Evolutionary conservation across 2,329 filamentous ascomycete genomes (phyloP), one percentile per base, ranked within the genome.

Genomic region (Calonectria pteridis): DNA sequence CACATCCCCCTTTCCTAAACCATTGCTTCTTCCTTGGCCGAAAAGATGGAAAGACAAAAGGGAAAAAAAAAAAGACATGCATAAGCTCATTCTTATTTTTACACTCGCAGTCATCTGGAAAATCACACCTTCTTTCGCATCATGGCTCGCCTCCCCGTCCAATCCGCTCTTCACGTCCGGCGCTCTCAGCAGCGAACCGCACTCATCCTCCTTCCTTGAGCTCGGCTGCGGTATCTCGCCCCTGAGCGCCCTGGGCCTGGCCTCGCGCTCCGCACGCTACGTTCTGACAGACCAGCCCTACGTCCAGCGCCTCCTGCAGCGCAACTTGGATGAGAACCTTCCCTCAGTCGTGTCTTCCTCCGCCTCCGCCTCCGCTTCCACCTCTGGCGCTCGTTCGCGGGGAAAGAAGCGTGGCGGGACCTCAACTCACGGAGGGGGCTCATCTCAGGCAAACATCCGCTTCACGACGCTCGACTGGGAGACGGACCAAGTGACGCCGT

Each of bases 261-360:
- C 90, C 2, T 89, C 91, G 1, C 86, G 85, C 4, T 88, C 97
- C 23, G 77, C 82, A 28, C 87, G 87, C 73, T 97, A 97, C 82
- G 88, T 95, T 55, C 91, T 97, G 58, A 98, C 96, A 0, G 97
- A 99, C 83, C 96, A 98, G 84, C 85, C 91, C 55, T 98, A 98
- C 83, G 94, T 98, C 2, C 89, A 94, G 73, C 93, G 92, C 74
- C 85, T 96, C 0, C 86, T 98, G n/a, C 90, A 91, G 74, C 90
- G 92, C 77, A 99, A 98, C 82, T 85, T 98, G 4, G 84, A 88
- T 0, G 90, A 91, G 53, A 96, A 96, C 77, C 74, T 79, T 7
- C 68, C 74, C 31, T 76, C 40, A 13, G 76, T 46, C 59, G 72
- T 14, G 50, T 73, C 37, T 23, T 72, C 35, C 28, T n/a, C 55